A percentile compares a stretch with the other conserved stretches of the same genome.
These are phyloP conservation scores for Rubia yunnanensis DNA, from an alignment of 257 asterid genomes.

Conservation along the genomic window DNA sequence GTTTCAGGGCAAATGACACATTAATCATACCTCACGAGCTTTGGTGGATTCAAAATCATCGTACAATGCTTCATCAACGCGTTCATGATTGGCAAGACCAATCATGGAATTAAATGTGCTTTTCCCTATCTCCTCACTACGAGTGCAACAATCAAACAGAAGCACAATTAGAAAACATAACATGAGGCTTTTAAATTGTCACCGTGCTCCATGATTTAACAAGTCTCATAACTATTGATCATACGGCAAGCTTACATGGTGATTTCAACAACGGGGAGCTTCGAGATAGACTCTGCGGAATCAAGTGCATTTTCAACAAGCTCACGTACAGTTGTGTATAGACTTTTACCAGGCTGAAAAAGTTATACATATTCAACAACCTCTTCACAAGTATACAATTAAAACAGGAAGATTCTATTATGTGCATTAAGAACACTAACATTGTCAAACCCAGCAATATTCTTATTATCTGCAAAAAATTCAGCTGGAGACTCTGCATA, in stretches of 20 bases:
- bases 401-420: background rate
- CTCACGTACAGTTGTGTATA: conserved; percentile 88
- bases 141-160: conserved; percentile 6
- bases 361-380: conserved; percentile 7
- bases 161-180: background rate
- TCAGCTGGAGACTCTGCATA: conserved; percentile 88
- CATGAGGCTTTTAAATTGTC: background rate
- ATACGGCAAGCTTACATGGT: conserved; percentile 42
- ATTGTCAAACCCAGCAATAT: conserved; percentile 90
- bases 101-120: conserved; percentile 72
- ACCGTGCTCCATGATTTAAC: background rate
- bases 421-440: conserved; percentile 31
- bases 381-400: background rate
- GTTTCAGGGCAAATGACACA: background rate
- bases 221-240: background rate
- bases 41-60: conserved; percentile 84
- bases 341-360: conserved; percentile 74
- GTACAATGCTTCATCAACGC: conserved; percentile 66
- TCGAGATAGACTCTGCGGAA: conserved; percentile 81
- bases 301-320: conserved; percentile 95
- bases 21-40: conserved; percentile 56
- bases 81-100: conserved; percentile 66
- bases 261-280: conserved; percentile 73
- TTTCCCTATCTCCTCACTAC: conserved; percentile 73
- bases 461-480: conserved; percentile 91